Evolutionary conservation across 129 eudicot genomes (phyloP).

Genomic region (Solidago caesia): DNA sequence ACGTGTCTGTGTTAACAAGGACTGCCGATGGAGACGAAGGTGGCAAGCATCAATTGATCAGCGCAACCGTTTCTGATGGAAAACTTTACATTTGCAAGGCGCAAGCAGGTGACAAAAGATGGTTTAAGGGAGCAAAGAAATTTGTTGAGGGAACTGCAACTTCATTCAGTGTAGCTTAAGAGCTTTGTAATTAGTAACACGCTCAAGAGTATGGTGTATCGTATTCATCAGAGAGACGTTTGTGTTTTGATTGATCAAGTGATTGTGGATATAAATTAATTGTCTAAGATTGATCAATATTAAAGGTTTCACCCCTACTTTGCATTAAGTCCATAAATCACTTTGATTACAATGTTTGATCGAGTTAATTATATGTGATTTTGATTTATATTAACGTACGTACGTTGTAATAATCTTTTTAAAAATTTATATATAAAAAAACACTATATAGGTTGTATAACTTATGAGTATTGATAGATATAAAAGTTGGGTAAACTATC

Average conservation of each 20-base stretch:
- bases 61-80: conserved; percentile 58
- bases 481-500: no score
- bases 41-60: conserved; percentile 85
- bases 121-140: conserved; percentile 93
- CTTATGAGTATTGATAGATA: no score
- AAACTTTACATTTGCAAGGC: conserved; percentile 92
- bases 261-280: conserved; percentile 38
- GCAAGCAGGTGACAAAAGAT: conserved; percentile 95
- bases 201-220: conserved; percentile 29
- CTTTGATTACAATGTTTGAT: not conserved
- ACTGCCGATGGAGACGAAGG: conserved; percentile 99
- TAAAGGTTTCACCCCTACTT: conserved; percentile 11
- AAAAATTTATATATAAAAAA: not conserved
- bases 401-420: not conserved
- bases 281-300: conserved; percentile 31
- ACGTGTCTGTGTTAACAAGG: conserved; percentile 71
- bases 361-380: not conserved
- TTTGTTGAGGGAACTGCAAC: conserved; percentile 64
- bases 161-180: conserved; percentile 77
- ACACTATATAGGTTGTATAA: no score
- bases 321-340: conserved; percentile 10
- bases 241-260: conserved; percentile 28
- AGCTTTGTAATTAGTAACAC: conserved; percentile 38
- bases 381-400: not conserved
- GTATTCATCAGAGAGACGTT: conserved; percentile 11